A percentile compares a stretch with the other conserved stretches of the same genome.
Conservation (phyloP, 2,329 filamentous ascomycete species). For the Neodidymelliopsis sp. region DNA sequence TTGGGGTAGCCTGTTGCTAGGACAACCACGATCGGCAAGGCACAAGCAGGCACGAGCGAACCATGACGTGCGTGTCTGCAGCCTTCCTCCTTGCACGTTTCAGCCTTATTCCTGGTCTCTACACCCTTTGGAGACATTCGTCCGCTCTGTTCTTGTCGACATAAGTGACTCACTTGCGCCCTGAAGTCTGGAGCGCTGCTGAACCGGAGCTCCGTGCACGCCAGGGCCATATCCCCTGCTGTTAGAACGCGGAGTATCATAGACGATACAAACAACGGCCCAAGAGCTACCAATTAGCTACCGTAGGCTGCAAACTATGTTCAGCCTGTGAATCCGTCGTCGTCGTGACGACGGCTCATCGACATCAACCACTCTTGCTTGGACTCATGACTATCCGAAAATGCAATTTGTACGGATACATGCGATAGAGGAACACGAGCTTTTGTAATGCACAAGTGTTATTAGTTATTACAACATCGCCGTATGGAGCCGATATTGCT, state of each 20-base stretch:
- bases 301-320: no score
- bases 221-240: neutral
- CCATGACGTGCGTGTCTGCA: constrained; percentile 17
- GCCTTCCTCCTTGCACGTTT: constrained; percentile 13
- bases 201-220: neutral
- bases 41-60: constrained; percentile 14
- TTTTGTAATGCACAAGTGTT: no score
- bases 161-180: constrained; percentile 13
- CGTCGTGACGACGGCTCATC: no score
- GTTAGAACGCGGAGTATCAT: constrained; percentile 1
- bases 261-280: no score
- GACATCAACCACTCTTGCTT: no score
- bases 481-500: no score
- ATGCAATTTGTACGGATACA: no score
- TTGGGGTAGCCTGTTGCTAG: constrained; percentile 14
- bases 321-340: no score
- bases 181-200: neutral
- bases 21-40: constrained; percentile 16
- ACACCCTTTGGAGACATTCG: constrained; percentile 14
- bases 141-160: constrained; percentile 13
- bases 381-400: no score
- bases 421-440: no score
- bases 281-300: no score
- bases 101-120: constrained; percentile 17
- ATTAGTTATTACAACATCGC: no score